Evolutionary conservation across 495 filamentous ascomycete species (phyloP), one percentile per base, ranked within the genome.

Genomic region (Beverwykella pulmonaria): DNA sequence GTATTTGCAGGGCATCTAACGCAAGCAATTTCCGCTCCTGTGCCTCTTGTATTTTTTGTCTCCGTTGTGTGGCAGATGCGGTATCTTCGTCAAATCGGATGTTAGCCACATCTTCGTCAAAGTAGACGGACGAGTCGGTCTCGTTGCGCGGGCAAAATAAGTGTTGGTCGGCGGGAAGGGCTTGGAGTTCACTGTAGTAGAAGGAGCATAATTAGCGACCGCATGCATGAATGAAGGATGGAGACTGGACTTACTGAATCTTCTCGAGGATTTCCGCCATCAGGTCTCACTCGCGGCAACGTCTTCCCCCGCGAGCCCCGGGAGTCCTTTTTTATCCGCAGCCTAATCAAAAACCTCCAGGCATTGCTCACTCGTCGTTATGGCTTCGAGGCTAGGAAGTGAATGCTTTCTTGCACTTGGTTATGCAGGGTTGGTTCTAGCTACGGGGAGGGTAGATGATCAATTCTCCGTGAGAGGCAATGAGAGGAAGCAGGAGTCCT

Each of bases 1-100:
- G 77, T 34, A 94, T 84, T 25, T 86, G 82, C 67, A 90, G 82
- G 41, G 84, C 86, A 47, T 83, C 81, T 39, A 91, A 82, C 23
- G 85, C 82, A 34, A 84, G 80, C 55, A 84, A 75, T 63, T 83
- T 82, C 57, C 90, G 74, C 0, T 73, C 73, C 6, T 79, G 68
- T 26, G 79, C 83, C 20, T 86, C 81, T 50, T 82, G 73, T 61
- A 79, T 77, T 47, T 73, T 73, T 32, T 53, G 29, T 62, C 34
- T 44, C 10, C 53, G 53, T 41, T 67, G 66, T 55, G 27, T 63
- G 32, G 26, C 63, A 19, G 48, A 59, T 52, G 58, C 47, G n/a
- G 72, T 61, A 34, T 62, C 65, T 17, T 53, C 12, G 9, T 59
- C 44, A 15, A 32, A 22, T 23, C 54, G 41, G 9, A 25, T 10